Percentiles rank a stretch among this genome's conserved stretches.
Evolutionary conservation across 371 early-diverging fungal genomes (phyloP).

Genomic region (Mortierella sp.): DNA sequence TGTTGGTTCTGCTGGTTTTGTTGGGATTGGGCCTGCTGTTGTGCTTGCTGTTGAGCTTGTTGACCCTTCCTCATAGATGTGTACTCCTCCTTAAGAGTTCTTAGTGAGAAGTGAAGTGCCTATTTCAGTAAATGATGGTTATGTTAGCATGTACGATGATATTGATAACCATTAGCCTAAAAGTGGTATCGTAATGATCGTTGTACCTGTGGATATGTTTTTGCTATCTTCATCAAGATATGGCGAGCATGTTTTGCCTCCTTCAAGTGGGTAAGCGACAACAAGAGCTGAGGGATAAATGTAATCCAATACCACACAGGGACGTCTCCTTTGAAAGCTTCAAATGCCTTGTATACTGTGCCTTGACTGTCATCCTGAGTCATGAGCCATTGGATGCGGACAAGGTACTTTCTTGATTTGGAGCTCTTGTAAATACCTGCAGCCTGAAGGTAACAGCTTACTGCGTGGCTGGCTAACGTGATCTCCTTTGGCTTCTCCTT

Average conservation of each 20-base stretch:
- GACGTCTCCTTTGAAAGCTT: conserved; percentile 89
- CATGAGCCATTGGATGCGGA: conserved; percentile 95
- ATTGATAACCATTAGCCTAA: background rate
- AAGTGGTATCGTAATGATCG: background rate
- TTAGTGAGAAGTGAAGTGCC: conserved; percentile 94
- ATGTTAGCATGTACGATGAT: background rate
- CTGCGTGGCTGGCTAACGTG: conserved; percentile 90
- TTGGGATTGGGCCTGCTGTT: conserved; percentile 26
- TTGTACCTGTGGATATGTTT: conserved; percentile 92
- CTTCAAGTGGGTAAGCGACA: conserved; percentile 75
- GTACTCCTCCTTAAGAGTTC: conserved; percentile 93
- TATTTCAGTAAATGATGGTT: conserved; percentile 17
- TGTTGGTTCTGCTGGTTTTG: conserved; percentile 19
- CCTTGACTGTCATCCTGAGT: conserved; percentile 89
- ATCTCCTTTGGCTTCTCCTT: conserved; percentile 85
- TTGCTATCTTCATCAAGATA: conserved; percentile 93
- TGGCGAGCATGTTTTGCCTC: conserved; percentile 86
- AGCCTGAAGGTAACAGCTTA: conserved; percentile 98
- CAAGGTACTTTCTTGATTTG: conserved; percentile 90
- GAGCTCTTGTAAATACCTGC: conserved; percentile 89
- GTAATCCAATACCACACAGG: conserved; percentile 98
- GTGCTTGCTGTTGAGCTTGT: conserved; percentile 40
- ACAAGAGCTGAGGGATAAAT: conserved; percentile 96
- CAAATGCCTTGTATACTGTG: conserved; percentile 84
- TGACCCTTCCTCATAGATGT: conserved; percentile 71